Evolutionary conservation across 192 early-diverging fungal species (phyloP).

Genomic region (Coemansia sp.): DNA sequence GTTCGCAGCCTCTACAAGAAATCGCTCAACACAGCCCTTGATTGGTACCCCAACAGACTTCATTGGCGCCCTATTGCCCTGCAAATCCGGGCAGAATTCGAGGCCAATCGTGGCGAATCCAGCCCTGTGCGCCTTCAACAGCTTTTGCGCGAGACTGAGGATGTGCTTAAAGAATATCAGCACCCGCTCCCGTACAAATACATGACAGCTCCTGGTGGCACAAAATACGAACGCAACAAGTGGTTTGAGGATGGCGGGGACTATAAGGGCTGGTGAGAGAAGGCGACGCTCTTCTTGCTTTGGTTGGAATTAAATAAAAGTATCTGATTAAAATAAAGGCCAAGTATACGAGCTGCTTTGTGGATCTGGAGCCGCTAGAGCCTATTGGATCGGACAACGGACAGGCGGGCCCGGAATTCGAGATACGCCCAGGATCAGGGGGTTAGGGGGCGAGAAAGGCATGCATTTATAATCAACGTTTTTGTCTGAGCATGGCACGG

Average conservation of each 20-base stretch:
- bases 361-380: too few species aligned
- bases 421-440: too few species aligned
- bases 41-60: slow-evolving; percentile 87
- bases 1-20: slow-evolving; percentile 83
- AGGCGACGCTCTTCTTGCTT: neutral
- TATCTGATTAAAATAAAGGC: neutral
- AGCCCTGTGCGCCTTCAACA: slow-evolving; percentile 72
- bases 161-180: slow-evolving; percentile 65
- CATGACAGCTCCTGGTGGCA: slow-evolving; percentile 51
- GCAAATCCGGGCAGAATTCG: slow-evolving; percentile 83
- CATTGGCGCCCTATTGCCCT: slow-evolving; percentile 80
- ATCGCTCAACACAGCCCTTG: slow-evolving; percentile 74
- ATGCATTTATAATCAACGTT: too few species aligned
- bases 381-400: too few species aligned
- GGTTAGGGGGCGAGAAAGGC: too few species aligned
- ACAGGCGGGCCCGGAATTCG: too few species aligned
- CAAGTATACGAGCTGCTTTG: too few species aligned
- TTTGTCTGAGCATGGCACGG: too few species aligned
- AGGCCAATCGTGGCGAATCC: slow-evolving; percentile 70
- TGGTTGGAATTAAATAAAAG: slow-evolving; percentile 2
- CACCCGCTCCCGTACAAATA: slow-evolving; percentile 85
- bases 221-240: slow-evolving; percentile 56
- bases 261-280: neutral
- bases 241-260: slow-evolving; percentile 56
- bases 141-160: slow-evolving; percentile 70